Base-by-base conservation (phyloP, 768 basidiomycete genomes). In the Boletus vermiculosoides region DNA sequence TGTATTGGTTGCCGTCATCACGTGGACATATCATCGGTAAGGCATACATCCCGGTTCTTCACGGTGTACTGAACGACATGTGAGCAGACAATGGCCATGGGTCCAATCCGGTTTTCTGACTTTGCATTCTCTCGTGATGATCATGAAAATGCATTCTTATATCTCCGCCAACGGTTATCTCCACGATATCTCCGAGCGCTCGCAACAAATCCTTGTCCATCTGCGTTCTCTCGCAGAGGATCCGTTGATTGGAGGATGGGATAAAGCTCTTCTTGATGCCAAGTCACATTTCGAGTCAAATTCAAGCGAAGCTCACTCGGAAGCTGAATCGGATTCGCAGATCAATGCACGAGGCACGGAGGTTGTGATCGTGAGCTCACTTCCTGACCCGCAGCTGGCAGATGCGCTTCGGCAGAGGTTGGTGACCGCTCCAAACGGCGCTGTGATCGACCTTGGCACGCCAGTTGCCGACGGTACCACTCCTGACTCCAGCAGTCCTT, bases 111-210 rank as follows among this genome's bases (percentile, higher is more conserved):
- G 92, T 7, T 95, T 90, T 71, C 76, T 94, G 48, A 95, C 90
- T 1, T 72, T 94, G 48, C 95, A 98, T 69, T 85, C 90, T 10
- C 77, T 98, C 22, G 91, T 87, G 57, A 87, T 94, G 86, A 82
- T 94, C 63, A 94, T 94, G 92, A 92, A 97, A 74, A 88, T 96
- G 80, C 95, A 99, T 71, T 97, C 94, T 5, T 99, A 98, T 73
- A 83, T 90, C 71, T 81, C 87, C 22, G 82, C 88, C 42, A 98
- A 98, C 66, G 93, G 96, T 6, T 85, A 91, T 63, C 83, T 97
- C 22, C 83, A 88, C 57, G 70, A 73, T 9, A 74, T 81, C 13
- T 68, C 76, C 18, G 71, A 78, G 34, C 80, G 85, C 52, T 78
- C 83, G 0, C 67, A 80, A 41, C 60, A 62, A 16, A 63, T 80